phyloP scores from a whole-genome alignment of 1,284 basidiomycete species.

The Cerioporus squamosus region DNA sequence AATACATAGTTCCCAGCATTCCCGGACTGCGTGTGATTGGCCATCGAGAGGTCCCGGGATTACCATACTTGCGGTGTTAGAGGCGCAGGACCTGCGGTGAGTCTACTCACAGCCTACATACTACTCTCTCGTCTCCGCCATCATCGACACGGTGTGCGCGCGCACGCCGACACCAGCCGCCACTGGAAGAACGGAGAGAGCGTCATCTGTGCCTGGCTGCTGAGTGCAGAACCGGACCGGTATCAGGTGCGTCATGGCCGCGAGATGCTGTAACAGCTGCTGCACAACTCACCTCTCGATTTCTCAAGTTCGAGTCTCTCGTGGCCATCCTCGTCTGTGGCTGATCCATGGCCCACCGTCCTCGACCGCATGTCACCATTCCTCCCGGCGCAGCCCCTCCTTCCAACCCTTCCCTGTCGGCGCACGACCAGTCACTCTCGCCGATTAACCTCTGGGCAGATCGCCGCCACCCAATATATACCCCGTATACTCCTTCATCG shows the following conservation, averaged over 20 bases:
- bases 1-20: not conserved
- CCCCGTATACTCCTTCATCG: conserved; percentile 17
- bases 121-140: too few species aligned
- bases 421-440: conserved; percentile 31
- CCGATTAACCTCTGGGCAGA: conserved; percentile 38
- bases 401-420: conserved; percentile 33
- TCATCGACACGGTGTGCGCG: too few species aligned
- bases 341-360: conserved; percentile 25
- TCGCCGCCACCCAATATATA: conserved; percentile 21
- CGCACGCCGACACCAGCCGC: too few species aligned
- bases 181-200: not conserved
- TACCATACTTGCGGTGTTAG: conserved; percentile 7
- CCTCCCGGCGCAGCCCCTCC: conserved; percentile 41
- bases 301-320: conserved; percentile 2
- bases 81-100: not conserved
- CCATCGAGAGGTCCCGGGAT: conserved; percentile 6
- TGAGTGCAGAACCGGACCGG: conserved; percentile 6
- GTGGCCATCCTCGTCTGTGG: conserved; percentile 14
- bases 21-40: conserved; percentile 9
- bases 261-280: not conserved
- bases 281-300: not conserved
- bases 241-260: conserved; percentile 18
- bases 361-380: conserved; percentile 46
- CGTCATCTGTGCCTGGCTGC: conserved; percentile 2
- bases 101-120: not conserved